Evolutionary conservation across 139 green algal genomes (phyloP).

Genomic region (Chlamydomonas schloesseri): DNA sequence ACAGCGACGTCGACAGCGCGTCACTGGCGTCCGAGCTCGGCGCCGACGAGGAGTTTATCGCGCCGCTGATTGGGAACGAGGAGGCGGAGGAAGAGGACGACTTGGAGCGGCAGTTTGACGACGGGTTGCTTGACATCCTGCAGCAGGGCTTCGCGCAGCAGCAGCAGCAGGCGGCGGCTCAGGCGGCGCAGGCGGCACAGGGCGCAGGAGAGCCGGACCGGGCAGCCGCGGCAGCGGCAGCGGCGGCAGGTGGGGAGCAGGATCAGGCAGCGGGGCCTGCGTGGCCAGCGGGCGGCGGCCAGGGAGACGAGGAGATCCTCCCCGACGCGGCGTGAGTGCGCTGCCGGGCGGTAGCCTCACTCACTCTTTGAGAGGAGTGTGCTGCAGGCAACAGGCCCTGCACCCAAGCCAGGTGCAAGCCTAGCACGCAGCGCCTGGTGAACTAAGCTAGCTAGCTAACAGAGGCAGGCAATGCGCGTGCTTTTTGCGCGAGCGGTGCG

Average conservation of each 20-base stretch:
- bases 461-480: not conserved
- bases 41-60: too few relatives aligned
- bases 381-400: too few relatives aligned
- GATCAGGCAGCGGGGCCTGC: too few relatives aligned
- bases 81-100: not conserved
- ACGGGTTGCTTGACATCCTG: not conserved
- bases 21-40: too few relatives aligned
- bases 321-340: not conserved
- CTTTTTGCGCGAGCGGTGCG: conserved; percentile 33
- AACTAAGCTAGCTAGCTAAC: not conserved
- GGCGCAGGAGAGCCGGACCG: too few relatives aligned
- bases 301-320: not conserved
- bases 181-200: not conserved
- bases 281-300: not conserved
- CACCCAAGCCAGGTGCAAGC: too few relatives aligned
- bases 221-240: not conserved
- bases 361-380: too few relatives aligned
- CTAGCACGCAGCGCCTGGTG: too few relatives aligned
- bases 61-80: too few relatives aligned
- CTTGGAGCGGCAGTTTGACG: not conserved
- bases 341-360: too few relatives aligned
- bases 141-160: not conserved
- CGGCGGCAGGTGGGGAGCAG: not conserved
- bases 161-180: not conserved
- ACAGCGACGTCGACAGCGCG: too few relatives aligned